phyloP scores from a whole-genome alignment of 176 grass and related monocot species.

The Bromus sterilis region DNA sequence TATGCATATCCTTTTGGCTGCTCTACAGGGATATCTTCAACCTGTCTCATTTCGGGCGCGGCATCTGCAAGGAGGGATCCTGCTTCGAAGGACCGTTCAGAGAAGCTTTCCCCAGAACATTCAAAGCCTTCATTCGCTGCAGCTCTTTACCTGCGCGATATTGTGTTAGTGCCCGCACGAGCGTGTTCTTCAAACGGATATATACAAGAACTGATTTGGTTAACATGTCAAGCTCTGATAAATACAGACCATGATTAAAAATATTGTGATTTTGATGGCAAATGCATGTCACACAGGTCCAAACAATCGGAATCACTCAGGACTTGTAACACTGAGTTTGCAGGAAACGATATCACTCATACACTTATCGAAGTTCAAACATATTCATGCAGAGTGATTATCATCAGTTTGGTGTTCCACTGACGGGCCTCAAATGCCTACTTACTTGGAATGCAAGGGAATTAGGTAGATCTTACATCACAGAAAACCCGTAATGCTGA shows the following conservation, averaged over 20 bases:
- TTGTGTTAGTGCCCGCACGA: background rate
- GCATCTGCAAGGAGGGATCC: slow-evolving; percentile 20
- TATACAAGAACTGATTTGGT: background rate
- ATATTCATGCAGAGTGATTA: background rate
- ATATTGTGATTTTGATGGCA: background rate
- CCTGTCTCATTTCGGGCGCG: background rate
- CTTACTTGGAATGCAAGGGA: background rate
- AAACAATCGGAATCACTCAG: background rate
- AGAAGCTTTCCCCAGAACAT: slow-evolving; percentile 61
- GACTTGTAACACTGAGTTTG: background rate
- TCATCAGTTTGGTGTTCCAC: background rate
- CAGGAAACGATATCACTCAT: background rate
- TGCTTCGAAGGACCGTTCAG: slow-evolving; percentile 32
- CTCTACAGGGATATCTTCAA: background rate
- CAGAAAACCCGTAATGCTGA: background rate
- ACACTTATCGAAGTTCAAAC: background rate
- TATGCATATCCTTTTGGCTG: background rate
- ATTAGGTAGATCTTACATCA: background rate
- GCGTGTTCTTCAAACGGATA: background rate
- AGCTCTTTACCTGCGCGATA: slow-evolving; percentile 54
- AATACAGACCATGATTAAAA: background rate
- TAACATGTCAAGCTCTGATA: background rate
- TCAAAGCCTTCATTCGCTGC: slow-evolving; percentile 67
- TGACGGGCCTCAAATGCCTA: background rate
- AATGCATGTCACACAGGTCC: background rate